A percentile compares a stretch with the other conserved stretches of the same genome.
These are phyloP conservation scores for Stylonectria norvegica DNA, from an alignment of 2,329 filamentous ascomycete species.

Conservation along the genomic window DNA sequence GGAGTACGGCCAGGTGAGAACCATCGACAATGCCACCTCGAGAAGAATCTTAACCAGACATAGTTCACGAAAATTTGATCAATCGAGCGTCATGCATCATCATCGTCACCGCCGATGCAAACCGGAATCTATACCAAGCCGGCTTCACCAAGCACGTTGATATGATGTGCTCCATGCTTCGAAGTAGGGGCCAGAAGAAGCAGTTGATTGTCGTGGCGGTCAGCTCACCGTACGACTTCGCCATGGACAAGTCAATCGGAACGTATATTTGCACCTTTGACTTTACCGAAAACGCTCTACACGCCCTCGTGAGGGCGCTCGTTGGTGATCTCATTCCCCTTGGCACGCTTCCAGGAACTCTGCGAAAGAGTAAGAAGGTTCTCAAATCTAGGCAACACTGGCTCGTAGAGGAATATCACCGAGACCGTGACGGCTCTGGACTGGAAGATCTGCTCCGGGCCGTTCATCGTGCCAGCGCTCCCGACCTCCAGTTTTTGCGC, in stretches of 20 bases:
- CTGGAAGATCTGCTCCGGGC: conserved; percentile 72
- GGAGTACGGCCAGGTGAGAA: conserved; percentile 69
- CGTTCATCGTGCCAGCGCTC: conserved; percentile 63
- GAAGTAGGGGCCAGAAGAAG: conserved; percentile 76
- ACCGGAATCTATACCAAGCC: conserved; percentile 88
- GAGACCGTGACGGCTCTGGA: conserved; percentile 68
- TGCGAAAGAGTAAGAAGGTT: conserved; percentile 82
- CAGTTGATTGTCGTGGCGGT: conserved; percentile 87
- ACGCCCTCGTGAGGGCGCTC: conserved; percentile 76
- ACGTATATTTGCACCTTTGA: conserved; percentile 96
- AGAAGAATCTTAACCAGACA: conserved; percentile 7
- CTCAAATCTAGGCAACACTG: conserved; percentile 90
- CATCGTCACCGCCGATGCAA: conserved; percentile 88
- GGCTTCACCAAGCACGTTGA: conserved; percentile 95
- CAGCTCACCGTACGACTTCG: conserved; percentile 95
- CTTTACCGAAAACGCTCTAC: conserved; percentile 89
- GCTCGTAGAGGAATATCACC: conserved; percentile 87
- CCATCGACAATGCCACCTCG: background rate
- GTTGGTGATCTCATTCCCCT: conserved; percentile 68
- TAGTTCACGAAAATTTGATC: conserved; percentile 87
- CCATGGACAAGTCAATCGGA: conserved; percentile 83
- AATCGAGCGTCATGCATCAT: conserved; percentile 84
- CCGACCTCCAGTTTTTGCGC: conserved; percentile 66
- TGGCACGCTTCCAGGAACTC: conserved; percentile 65
- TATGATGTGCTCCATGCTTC: conserved; percentile 87